Base-by-base conservation (phyloP, 129 eudicot species). In the Helianthus annuus region DNA sequence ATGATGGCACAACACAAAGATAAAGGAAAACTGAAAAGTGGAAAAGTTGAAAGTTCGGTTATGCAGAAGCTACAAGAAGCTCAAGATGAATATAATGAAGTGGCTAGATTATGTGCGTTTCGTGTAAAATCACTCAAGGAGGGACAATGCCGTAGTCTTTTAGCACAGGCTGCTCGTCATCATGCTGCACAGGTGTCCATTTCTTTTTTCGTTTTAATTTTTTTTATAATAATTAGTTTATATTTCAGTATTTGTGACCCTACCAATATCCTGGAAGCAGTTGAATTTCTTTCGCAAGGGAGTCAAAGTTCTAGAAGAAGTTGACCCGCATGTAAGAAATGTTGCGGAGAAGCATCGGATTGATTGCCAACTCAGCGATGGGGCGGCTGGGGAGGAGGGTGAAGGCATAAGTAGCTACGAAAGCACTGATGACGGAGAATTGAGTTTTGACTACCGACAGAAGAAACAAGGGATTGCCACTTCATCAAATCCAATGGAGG, bases 101-200 rank as follows among this genome's bases (percentile, higher is more conserved):
- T 78, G 51, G 83, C 91, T 51, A 86, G 96, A 52, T 82, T 85
- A 8, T 91, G 90, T 57, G 77, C 82, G 12, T 91, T 91, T 63
- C 88, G 96, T 63, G 81, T 88, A 27, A 84, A 88, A 79, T 91
- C 97, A 54, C 79, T 91, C 67, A 91, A 91, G 81, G 88, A 91
- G 82, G 97, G 97, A 73, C 95, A 91, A 58, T 63, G 82, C 54
- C 89, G 87, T 39, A 88, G 97, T 82, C 85, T 91, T 65, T 76
- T 91, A 60, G 81, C 97, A 17, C 97, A 91, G 61, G 96, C 96
- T 48, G 92, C 92, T 75, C 95, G 97, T 39, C 96, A 91, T 80
- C 96, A 91, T 81, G 78, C 85, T 44, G 95, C 96, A 16, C 97
- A 91, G 95, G 97, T 90, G 17, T 70, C 40, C 44, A 60, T 32